These are phyloP conservation scores for Backusella macrospora DNA, from an alignment of 192 early-diverging fungal species.

Conservation along the genomic window DNA sequence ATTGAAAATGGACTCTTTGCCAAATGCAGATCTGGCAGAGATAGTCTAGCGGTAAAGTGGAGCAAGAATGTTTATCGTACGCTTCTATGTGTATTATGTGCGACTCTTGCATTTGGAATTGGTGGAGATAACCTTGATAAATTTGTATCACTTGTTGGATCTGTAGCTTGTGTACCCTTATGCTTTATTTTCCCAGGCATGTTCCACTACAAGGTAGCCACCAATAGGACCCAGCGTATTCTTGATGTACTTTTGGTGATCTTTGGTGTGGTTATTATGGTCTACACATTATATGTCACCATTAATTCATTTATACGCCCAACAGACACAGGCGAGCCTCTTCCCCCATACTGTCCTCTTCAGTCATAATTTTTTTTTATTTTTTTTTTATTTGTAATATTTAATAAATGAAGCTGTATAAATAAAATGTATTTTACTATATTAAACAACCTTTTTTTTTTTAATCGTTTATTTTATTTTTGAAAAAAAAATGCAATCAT, in stretches of 20 bases:
- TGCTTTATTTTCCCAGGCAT: conserved; percentile 86
- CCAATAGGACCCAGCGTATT: conserved; percentile 41
- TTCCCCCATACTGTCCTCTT: conserved; percentile 24
- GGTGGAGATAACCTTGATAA: conserved; percentile 76
- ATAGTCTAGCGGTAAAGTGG: conserved; percentile 65
- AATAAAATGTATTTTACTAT: conserved; percentile 1
- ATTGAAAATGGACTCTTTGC: conserved; percentile 74
- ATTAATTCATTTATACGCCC: conserved; percentile 51
- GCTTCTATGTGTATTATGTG: conserved; percentile 62
- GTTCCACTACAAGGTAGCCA: conserved; percentile 71
- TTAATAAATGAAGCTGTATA: not conserved
- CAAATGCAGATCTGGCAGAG: conserved; percentile 48
- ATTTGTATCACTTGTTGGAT: conserved; percentile 84
- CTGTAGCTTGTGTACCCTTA: conserved; percentile 70
- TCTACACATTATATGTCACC: conserved; percentile 81
- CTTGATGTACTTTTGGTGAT: conserved; percentile 62
- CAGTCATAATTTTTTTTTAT: not conserved
- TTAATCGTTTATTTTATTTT: not conserved
- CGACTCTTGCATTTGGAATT: conserved; percentile 67
- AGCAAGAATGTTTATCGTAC: conserved; percentile 70
- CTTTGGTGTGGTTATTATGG: conserved; percentile 65
- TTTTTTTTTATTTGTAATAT: not conserved
- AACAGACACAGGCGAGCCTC: conserved; percentile 15
- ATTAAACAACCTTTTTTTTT: not conserved
- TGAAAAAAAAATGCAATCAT: not conserved